A percentile compares a stretch with the other conserved stretches of the same genome.
phyloP scores from a whole-genome alignment of 1,284 basidiomycete species.

The Boletus smithii region DNA sequence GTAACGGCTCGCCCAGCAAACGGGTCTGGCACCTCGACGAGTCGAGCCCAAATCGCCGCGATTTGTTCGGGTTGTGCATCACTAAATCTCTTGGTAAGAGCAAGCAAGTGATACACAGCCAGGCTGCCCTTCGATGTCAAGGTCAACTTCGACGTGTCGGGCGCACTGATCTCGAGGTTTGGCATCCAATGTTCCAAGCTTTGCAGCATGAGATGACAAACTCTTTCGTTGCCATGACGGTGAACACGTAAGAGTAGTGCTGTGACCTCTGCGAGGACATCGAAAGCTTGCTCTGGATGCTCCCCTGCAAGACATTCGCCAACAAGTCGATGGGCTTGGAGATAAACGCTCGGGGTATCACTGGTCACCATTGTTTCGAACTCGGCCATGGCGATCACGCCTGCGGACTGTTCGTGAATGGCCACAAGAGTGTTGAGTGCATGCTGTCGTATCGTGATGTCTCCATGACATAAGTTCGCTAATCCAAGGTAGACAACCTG shows the following conservation, averaged over 20 bases:
- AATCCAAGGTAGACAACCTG: constrained; percentile 82
- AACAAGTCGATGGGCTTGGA: constrained; percentile 76
- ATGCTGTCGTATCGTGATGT: constrained; percentile 63
- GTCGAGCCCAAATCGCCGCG: constrained; percentile 74
- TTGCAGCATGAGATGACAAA: constrained; percentile 60
- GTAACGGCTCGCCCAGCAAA: constrained; percentile 79
- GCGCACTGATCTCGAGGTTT: constrained; percentile 58
- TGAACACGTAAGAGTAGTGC: constrained; percentile 71
- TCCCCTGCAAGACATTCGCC: constrained; percentile 79
- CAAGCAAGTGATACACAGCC: constrained; percentile 81
- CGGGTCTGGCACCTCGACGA: constrained; percentile 68
- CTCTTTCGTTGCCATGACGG: constrained; percentile 45
- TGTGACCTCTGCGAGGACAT: constrained; percentile 73
- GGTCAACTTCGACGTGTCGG: constrained; percentile 22
- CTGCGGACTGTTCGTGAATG: constrained; percentile 61
- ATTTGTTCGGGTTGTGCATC: constrained; percentile 81
- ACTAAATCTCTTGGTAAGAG: constrained; percentile 78
- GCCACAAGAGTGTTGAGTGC: constrained; percentile 80
- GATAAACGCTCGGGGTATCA: constrained; percentile 72
- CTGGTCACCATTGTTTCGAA: constrained; percentile 80
- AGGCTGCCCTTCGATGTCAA: constrained; percentile 61
- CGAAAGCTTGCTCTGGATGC: constrained; percentile 67
- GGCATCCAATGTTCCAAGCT: constrained; percentile 80
- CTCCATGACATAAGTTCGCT: constrained; percentile 81
- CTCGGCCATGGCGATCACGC: constrained; percentile 61